A percentile compares a stretch with the other conserved stretches of the same genome.
Evolutionary conservation across 148 eudicot species (phyloP).

Genomic region (Rhododendron mucronatum): DNA sequence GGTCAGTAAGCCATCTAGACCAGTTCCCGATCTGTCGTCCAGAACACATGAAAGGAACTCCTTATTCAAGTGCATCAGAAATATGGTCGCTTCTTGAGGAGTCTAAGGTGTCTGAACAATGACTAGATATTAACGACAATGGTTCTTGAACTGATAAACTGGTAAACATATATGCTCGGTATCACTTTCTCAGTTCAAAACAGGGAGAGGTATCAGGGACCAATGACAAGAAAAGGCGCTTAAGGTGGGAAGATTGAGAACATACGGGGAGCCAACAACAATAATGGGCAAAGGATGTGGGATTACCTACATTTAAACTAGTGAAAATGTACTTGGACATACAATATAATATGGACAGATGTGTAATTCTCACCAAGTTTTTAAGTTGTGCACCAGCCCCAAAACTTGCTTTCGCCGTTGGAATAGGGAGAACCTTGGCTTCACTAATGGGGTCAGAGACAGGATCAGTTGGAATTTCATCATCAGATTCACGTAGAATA

Average conservation of each 20-base stretch:
- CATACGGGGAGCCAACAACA: neutral
- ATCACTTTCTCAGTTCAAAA: neutral
- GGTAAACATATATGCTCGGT: neutral
- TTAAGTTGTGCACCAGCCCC: slow-evolving; percentile 95
- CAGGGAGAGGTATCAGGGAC: neutral
- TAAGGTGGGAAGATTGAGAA: neutral
- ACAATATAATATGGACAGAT: neutral
- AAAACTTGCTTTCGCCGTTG: slow-evolving; percentile 79
- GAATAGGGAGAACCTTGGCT: slow-evolving; percentile 80
- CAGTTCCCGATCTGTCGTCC: slow-evolving; percentile 83
- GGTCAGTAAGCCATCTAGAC: slow-evolving; percentile 85
- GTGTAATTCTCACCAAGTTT: slow-evolving; percentile 55
- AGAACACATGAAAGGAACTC: slow-evolving; percentile 1
- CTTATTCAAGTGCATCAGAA: neutral
- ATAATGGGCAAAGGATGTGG: neutral
- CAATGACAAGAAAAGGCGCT: neutral
- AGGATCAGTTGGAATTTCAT: slow-evolving; percentile 93
- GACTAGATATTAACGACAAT: neutral
- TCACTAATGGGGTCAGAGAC: slow-evolving; percentile 91
- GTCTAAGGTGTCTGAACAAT: neutral
- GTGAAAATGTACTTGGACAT: neutral
- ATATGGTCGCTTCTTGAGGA: neutral
- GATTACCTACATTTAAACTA: neutral
- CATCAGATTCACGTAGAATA: slow-evolving; percentile 80
- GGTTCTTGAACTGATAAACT: neutral